Base-by-base conservation (phyloP, 345 rosid genomes). In the Populus deltoides region DNA sequence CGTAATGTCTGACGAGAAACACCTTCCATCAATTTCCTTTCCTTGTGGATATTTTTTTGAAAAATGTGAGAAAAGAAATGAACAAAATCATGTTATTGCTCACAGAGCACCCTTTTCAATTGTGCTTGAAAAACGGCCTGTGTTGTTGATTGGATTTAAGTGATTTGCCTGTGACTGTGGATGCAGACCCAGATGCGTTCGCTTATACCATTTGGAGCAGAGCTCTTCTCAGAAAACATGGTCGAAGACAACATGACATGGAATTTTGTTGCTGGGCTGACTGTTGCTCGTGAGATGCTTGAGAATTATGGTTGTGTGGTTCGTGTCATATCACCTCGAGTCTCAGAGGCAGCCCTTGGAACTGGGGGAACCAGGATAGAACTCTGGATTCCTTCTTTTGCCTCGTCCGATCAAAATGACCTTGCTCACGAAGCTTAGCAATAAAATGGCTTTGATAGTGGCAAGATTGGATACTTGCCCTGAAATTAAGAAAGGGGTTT, bases 161-260 rank as follows among this genome's bases (percentile, higher is more conserved):
- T 53, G 20, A 68, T 68, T 36, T 61, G 39, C 29, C 71, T 68
- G 13, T 69, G 51, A 73, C 41, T 76, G 8, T 73, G 62, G 73
- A 20, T 85, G 87, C 95, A 95, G 99, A 95, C 96, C n/a, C 95
- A 95, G 82, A 90, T 85, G 96, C 97, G 88, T 82, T 90, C 93
- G 0, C 88, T 93, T 53, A 81, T 90, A 81, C 97, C 99, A 68
- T 95, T 92, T 80, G 99, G 99, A 45, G 81, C 88, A 36, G 97
- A 89, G 51, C 95, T 92, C 61, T 53, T 80, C 59, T 86, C 94
- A 0, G 91, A 86, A 31, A 88, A 90, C 84, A 93, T 85, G 98
- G 83, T 93, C 51, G 97, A 93, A 83, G 99, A 93, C 89, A 95
- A 95, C 88, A 95, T 95, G 98, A 93, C 98, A 1, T 95, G 98